phyloP scores from a whole-genome alignment of 2,329 filamentous ascomycete genomes.

The Aspergillus pseudoglaucus region DNA sequence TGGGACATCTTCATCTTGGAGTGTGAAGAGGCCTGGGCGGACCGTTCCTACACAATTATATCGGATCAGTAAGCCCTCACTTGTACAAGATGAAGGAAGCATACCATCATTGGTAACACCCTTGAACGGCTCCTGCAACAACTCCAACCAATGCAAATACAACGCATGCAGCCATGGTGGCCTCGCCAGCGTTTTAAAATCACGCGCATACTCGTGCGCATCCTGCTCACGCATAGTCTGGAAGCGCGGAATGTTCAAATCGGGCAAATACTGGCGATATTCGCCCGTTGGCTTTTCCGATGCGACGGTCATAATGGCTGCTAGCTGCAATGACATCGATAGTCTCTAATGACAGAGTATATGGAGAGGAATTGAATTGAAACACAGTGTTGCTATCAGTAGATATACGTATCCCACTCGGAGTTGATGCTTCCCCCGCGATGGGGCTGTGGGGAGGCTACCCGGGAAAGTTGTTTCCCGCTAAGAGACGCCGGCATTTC shows the following conservation, averaged over 20 bases:
- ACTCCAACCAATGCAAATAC: slow-evolving; percentile 52
- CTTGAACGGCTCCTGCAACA: slow-evolving; percentile 60
- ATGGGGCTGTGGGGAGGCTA: background rate
- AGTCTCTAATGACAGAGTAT: background rate
- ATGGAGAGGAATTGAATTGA: too few relatives aligned
- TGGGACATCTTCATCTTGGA: slow-evolving; percentile 59
- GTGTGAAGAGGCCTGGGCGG: slow-evolving; percentile 48
- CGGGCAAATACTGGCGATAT: slow-evolving; percentile 57
- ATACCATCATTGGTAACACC: slow-evolving; percentile 64
- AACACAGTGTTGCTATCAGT: background rate
- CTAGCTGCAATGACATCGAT: background rate
- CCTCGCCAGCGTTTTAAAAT: slow-evolving; percentile 51
- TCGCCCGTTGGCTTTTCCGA: slow-evolving; percentile 23
- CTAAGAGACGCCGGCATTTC: background rate
- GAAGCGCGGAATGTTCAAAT: slow-evolving; percentile 57
- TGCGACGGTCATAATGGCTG: background rate
- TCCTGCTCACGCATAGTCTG: slow-evolving; percentile 57
- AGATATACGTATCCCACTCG: background rate
- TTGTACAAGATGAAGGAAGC: slow-evolving; percentile 4
- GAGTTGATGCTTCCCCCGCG: background rate
- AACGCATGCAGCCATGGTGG: slow-evolving; percentile 63
- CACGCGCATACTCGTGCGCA: slow-evolving; percentile 55
- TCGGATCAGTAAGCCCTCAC: background rate
- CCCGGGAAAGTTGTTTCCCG: background rate
- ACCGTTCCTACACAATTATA: slow-evolving; percentile 35